Evolutionary conservation across 2,329 filamentous ascomycete genomes (phyloP), one percentile per base, ranked within the genome.

Genomic region (Parafenestella ontariensis): DNA sequence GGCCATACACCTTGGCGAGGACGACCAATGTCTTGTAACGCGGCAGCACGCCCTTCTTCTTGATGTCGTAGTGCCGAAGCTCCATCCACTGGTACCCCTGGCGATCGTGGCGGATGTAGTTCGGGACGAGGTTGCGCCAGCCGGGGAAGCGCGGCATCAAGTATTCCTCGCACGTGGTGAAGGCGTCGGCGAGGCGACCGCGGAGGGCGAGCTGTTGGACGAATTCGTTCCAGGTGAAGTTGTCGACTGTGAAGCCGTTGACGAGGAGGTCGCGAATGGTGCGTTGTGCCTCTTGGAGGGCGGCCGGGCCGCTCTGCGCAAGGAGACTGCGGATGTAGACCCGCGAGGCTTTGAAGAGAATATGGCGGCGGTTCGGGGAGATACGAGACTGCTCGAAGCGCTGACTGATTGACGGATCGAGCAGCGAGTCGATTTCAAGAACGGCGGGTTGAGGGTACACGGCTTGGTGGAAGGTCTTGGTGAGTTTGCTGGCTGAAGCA

Each of bases 91-190:
- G 40, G 49, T 70, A 67, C 0, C 70, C 66, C 11, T 29, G 49
- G 3, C 47, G 54, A 33, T 68, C 62, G 15, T 59, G 47, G 44
- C 65, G 69, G 26, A 59, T 52, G 49, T 68, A 72, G 40, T 53
- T 60, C 0, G 71, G 68, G 3, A 54, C 45, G 7, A 68, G 58
- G 2, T 54, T 33, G 23, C 62, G 66, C 91, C 92, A 97, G 21
- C 92, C 91, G 10, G 85, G 84, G 84, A 92, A 96, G 29, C 85
- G 81, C 1, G 85, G 82, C 84, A 96, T 96, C 50, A 98, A 87
- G 56, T 86, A 85, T 23, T 81, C 77, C 77, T 98, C 94, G 70
- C 90, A 94, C 46, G 88, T 77, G 20, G 78, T 71, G 76, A 95
- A 96, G 33, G 92, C 92, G 18, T 88, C 81, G 43, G 85, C 76